phyloP scores from a whole-genome alignment of 2,329 filamentous ascomycete species.

The Penicillium brasilianum region DNA sequence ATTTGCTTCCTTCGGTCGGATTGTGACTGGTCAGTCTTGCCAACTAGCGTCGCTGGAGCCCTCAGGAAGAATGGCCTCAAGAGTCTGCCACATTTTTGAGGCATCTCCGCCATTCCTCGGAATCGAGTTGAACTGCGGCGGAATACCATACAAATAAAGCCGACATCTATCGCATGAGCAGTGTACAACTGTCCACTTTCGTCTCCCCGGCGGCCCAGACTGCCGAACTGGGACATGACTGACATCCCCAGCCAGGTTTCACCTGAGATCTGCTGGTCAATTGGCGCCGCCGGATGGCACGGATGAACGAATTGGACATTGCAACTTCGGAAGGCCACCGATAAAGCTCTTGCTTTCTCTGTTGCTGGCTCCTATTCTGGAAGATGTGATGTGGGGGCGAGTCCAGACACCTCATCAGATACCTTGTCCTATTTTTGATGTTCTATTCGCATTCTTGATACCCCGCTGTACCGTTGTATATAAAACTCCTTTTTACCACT shows the following conservation, averaged over 20 bases:
- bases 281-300: not conserved
- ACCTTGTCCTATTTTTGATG: conserved; percentile 9
- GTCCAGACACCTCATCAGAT: not conserved
- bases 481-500: not conserved
- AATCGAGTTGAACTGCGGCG: not conserved
- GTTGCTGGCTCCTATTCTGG: not conserved
- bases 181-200: conserved; percentile 5
- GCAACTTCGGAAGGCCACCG: not conserved
- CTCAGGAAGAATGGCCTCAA: not conserved
- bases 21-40: not conserved
- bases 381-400: not conserved
- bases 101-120: no score
- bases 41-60: not conserved
- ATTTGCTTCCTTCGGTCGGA: not conserved
- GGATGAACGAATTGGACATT: not conserved
- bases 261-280: not conserved
- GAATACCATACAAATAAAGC: not conserved
- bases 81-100: not conserved
- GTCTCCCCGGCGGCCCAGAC: not conserved
- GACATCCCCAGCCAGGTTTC: not conserved
- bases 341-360: not conserved
- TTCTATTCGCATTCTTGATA: conserved; percentile 24
- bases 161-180: not conserved
- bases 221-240: not conserved
- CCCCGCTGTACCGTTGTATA: conserved; percentile 19